Base-by-base conservation (phyloP, 1,139 yeast species). In the Geotrichum europaeum region DNA sequence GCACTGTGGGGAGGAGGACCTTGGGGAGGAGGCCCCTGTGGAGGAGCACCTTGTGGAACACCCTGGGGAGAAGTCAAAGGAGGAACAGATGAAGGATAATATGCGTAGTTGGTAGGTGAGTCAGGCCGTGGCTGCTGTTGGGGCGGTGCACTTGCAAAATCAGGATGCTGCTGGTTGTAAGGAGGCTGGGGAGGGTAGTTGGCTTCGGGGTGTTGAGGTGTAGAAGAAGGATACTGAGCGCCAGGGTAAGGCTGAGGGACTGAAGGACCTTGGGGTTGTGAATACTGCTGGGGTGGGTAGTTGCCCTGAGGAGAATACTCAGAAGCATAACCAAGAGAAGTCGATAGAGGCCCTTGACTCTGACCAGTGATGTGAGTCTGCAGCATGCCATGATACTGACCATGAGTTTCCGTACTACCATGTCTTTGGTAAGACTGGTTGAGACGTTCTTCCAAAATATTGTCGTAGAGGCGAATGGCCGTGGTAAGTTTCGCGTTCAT, bases 401-500 rank as follows among this genome's bases (percentile, higher is more conserved):
- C 56, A 40, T 47, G 40, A 40, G 6, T 25, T 12, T 47, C 43
- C 13, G 56, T n/a, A 13, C 55, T 56, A 49, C 61, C 53, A 56
- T 63, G 66, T 49, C 69, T 62, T 22, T 78, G 78, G 67, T 81
- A 81, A 1, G 83, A 82, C 65, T 75, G 75, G 49, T 76, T 74
- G 60, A 87, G 77, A 70, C 91, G 81, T 47, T 83, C 81, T 66
- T 94, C 97, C 64, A 92, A 78, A 60, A 88, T 79, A 64, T 83
- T 83, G 72, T 92, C 97, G 70, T 94, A 94, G 55, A 87, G 79
- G 64, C 88, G 80, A 68, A 87, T 83, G 34, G 91, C 87, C 2
- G 95, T 87, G 57, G 89, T 85, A 58, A 94, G 81, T 70, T 94
- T 90, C 54, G 89, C 84, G 73, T 89, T 91, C 81, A 90, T 79